Evolutionary conservation across 140 eudicot genomes (phyloP).

Genomic region (Erigeron philadelphicus): DNA sequence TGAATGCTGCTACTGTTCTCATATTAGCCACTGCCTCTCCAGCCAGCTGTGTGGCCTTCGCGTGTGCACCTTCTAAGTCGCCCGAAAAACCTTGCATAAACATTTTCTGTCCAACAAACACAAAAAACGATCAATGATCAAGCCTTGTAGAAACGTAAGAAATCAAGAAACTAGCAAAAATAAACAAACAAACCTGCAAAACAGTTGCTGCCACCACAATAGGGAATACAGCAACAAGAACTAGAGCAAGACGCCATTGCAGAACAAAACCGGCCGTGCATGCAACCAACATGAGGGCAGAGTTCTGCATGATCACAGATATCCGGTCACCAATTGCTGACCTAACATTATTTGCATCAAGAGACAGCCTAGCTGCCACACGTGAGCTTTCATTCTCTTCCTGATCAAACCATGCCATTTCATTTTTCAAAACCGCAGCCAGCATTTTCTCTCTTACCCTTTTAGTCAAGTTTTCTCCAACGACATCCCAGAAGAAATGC

Average conservation of each 20-base stretch:
- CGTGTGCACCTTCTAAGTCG: conserved; percentile 79
- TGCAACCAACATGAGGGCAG: conserved; percentile 82
- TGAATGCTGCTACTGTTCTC: conserved; percentile 86
- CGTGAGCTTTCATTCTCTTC: conserved; percentile 89
- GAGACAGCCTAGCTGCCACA: conserved; percentile 64
- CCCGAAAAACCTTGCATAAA: conserved; percentile 92
- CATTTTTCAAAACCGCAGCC: conserved; percentile 70
- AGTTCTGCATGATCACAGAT: conserved; percentile 84
- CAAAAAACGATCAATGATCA: neutral
- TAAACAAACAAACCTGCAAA: conserved; percentile 50
- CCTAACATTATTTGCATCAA: conserved; percentile 78
- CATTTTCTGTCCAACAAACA: conserved; percentile 58
- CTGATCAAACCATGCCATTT: conserved; percentile 89
- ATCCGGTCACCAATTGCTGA: conserved; percentile 86
- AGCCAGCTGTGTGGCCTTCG: conserved; percentile 82
- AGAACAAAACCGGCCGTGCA: conserved; percentile 81
- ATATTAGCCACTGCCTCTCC: conserved; percentile 83
- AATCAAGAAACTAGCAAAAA: too few species aligned
- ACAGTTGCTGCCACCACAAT: conserved; percentile 85
- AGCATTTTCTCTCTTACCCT: conserved; percentile 79
- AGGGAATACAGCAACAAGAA: conserved; percentile 82
- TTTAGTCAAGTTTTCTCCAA: conserved; percentile 75
- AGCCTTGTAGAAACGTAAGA: too few species aligned
- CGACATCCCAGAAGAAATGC: conserved; percentile 84
- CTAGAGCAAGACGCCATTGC: conserved; percentile 93